Base-by-base conservation (phyloP, 2,329 filamentous ascomycete species). In the Aspergillus luchuensis region DNA sequence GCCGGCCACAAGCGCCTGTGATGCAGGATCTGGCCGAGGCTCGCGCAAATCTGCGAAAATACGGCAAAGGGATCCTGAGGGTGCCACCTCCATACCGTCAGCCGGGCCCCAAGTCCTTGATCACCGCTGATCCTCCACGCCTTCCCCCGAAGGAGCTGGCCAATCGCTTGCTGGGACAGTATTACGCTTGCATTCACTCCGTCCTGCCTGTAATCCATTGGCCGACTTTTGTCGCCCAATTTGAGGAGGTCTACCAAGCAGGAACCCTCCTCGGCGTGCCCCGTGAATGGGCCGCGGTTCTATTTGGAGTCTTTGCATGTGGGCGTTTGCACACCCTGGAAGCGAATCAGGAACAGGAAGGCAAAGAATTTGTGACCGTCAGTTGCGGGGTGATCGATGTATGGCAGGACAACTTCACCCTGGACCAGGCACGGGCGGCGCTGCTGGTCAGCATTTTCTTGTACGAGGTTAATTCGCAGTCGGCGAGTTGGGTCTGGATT, bases 151-250 rank as follows among this genome's bases (percentile, higher is more conserved):
- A 88, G 65, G 80, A 86, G 28, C 76, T 87, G 21, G 87, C 88
- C 28, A 91, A 96, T 63, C 86, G 85, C 66, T 81, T 97, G 2
- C 78, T 97, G 33, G 83, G 85, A 36, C 84, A 89, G 39, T 99
- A 96, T 75, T 89, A 91, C 68, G 82, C 84, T 41, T 89, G 89
- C 6, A 82, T 91, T 23, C 94, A 98, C 73, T 85, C 87, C 33
- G 89, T 91, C 74, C 89, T 93, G 67, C 95, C 95, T 0, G 87
- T 97, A 47, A 71, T 98, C 8, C 91, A 98, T 74, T 96, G 93
- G 90, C 91, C 91, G 2, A 90, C 85, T 0, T 96, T 98, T 69
- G 83, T 89, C 68, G 82, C 85, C 51, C 85, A 90, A 55, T 90
- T 94, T 62, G 91, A 96, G 59, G 83, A 87, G 8, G 81, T 96